Evolutionary conservation across 345 rosid species (phyloP), one percentile per base, ranked within the genome.

Genomic region (Brassica carinata): DNA sequence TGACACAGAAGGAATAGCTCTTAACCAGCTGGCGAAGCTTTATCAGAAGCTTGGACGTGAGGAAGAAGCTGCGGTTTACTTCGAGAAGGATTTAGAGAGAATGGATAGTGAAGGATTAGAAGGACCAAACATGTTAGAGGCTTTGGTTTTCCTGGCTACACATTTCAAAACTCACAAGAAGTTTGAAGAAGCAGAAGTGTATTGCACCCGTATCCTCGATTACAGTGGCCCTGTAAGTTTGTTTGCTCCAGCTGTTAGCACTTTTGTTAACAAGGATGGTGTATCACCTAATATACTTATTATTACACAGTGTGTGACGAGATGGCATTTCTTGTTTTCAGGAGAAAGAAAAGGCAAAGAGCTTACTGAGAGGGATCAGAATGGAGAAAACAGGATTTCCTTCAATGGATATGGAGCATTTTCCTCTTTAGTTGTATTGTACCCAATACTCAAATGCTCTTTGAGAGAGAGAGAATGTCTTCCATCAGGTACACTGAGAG

Each of bases 21-120:
- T 96, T 45, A 89, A 88, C 76, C 90, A 85, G 85, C 86, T 96
- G n/a, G 99, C 97, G 33, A 90, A 92, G 84, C 89, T 92, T 79
- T 92, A 91, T 58, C 70, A 72, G 13, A 88, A 86, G 72, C 92
- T 93, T 33, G 97, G 91, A 67, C 90, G 82, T 15, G 64, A 84
- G 31, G 98, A 93, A 73, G 98, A 96, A 82, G 97, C 97, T 15
- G 97, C 97, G 14, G 90, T 86, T 87, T 93, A 90, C 85, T 92
- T 89, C 74, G 92, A 88, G 83, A 96, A 89, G 86, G 97, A 93
- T 86, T 79, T 93, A 58, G 99, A 90, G 77, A 89, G 91, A 82
- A 93, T 93, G 99, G 97, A 96, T 85, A 91, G 89, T 17, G 99
- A 96, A 83, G 98, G 94, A 79, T 88, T 97, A 83, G 98, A 92